Conservation (phyloP, 345 rosid genomes). For the Zanthoxylum bungeanum region DNA sequence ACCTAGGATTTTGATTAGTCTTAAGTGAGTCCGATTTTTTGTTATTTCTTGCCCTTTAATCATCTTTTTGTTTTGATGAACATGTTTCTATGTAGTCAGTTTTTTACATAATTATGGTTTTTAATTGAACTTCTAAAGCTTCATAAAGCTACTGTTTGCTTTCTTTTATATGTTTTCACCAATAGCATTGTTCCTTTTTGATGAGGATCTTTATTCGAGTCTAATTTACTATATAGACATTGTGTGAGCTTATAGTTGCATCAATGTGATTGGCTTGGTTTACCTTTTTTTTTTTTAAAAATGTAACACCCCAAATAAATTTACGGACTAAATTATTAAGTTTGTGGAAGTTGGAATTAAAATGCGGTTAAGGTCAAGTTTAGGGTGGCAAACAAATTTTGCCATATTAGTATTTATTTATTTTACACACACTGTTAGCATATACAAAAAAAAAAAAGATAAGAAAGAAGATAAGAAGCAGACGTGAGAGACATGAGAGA, state of each 20-base stretch:
- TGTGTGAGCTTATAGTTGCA: background rate
- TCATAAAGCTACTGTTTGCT: no score
- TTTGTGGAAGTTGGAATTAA: no score
- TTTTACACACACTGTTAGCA: no score
- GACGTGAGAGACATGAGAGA: no score
- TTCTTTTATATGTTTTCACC: background rate
- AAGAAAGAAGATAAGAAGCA: no score
- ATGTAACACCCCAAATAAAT: no score
- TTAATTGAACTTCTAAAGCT: background rate
- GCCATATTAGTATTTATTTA: no score
- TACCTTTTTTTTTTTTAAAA: background rate
- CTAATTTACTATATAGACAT: background rate
- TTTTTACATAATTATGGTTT: background rate
- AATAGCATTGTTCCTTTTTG: background rate
- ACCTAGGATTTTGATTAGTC: slow-evolving; percentile 20
- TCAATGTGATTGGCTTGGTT: background rate
- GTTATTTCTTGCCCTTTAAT: background rate
- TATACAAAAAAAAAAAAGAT: no score
- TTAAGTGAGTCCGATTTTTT: background rate
- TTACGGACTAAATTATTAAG: no score
- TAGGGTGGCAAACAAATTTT: no score
- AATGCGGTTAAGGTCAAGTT: no score
- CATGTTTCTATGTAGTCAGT: background rate
- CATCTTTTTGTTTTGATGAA: background rate
- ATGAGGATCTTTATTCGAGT: background rate